Evolutionary conservation across 495 filamentous ascomycete species (phyloP), one percentile per base, ranked within the genome.

Genomic region (Aspergillus egyptiacus): DNA sequence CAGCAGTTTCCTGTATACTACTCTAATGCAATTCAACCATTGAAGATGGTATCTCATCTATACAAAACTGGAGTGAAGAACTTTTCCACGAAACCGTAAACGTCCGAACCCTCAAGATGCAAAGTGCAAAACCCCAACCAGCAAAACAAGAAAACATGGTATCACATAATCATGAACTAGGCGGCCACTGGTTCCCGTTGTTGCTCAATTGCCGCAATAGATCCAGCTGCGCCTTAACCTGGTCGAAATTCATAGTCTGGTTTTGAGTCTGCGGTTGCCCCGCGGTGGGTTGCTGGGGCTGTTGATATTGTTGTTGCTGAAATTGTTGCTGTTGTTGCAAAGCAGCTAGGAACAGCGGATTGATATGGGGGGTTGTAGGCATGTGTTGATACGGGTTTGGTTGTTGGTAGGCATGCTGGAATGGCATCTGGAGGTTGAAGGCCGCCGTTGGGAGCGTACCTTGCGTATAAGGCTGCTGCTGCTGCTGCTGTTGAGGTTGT

Each of bases 301-400:
- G 46, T 19, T 63, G 64, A 13, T 63, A 62, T 28, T 57, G 61
- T 40, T 62, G 62, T 41, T 65, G 72, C 40, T 69, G 63, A 13
- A 55, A 57, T 47, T 73, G 69, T 22, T 65, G 69, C 31, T 69
- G 67, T 40, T 72, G 70, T 43, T 73, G 70, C 46, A 73, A 44
- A 20, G 63, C 62, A 51, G 69, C 70, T 51, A 86, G 72, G 66
- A 87, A 83, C 1, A 79, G 72, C 5, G 84, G 84, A 45, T 84
- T 86, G 53, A 87, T 73, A 43, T 82, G 81, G 1, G 78, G 71
- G 25, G 77, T 80, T n/a, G 67, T 58, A 1, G 71, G 68, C 6
- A 66, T 46, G 23, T 63, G 49, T 31, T 63, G 66, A 51, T 71
- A 72, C 8, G 61, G 58, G 44, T 66, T 64, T 7, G 53, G 54